Evolutionary conservation across 2,329 filamentous ascomycete genomes (phyloP).

Genomic region (Coleophoma cylindrospora): DNA sequence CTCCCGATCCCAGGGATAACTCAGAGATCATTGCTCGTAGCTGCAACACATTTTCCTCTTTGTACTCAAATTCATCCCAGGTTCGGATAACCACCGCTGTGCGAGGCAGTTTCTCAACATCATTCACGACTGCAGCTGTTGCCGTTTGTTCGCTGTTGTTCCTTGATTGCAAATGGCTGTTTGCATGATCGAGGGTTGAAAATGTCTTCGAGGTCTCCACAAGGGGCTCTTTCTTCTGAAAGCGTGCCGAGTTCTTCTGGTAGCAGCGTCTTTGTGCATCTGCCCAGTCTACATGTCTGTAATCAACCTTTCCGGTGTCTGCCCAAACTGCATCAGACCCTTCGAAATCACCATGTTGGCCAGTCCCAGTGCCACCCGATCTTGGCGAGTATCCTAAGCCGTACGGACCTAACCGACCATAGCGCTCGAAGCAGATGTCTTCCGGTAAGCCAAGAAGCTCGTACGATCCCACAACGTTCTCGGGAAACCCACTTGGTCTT

Average conservation of each 20-base stretch:
- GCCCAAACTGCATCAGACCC: slow-evolving; percentile 79
- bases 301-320: slow-evolving; percentile 62
- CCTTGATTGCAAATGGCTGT: neutral
- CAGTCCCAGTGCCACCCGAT: slow-evolving; percentile 78
- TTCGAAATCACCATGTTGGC: slow-evolving; percentile 76
- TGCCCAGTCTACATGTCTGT: slow-evolving; percentile 71
- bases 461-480: slow-evolving; percentile 83
- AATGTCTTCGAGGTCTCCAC: slow-evolving; percentile 11
- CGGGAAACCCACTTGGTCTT: slow-evolving; percentile 77
- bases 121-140: neutral
- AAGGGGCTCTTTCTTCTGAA: slow-evolving; percentile 28
- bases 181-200: slow-evolving; percentile 9
- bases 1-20: slow-evolving; percentile 72
- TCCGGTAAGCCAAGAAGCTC: slow-evolving; percentile 72
- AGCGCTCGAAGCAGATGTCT: slow-evolving; percentile 90
- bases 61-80: slow-evolving; percentile 77
- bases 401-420: slow-evolving; percentile 83
- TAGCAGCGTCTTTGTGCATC: slow-evolving; percentile 72
- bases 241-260: slow-evolving; percentile 65
- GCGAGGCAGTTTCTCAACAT: slow-evolving; percentile 38
- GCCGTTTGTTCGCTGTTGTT: slow-evolving; percentile 1
- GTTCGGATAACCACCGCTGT: slow-evolving; percentile 79
- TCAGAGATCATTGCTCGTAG: slow-evolving; percentile 82
- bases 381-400: slow-evolving; percentile 79
- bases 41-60: slow-evolving; percentile 75